phyloP scores from a whole-genome alignment of 2,329 filamentous ascomycete genomes.

The Aspergillus melleus region DNA sequence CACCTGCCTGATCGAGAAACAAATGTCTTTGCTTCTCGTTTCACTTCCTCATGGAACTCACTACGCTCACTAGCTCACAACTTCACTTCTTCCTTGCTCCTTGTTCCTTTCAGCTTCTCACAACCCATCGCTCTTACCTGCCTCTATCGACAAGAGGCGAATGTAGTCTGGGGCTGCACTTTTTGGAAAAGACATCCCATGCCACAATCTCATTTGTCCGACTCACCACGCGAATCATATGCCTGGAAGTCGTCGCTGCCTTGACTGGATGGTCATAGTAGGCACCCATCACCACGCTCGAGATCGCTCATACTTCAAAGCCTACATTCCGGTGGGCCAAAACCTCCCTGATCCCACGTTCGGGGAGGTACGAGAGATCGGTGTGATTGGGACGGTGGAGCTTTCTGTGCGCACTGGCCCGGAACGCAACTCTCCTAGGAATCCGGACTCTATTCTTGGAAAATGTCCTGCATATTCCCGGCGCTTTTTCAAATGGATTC shows the following conservation, averaged over 20 bases:
- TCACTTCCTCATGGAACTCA: too few species aligned
- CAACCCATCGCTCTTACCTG: too few species aligned
- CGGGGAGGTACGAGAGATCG: neutral
- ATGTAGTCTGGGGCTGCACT: too few species aligned
- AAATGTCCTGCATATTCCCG: constrained; percentile 8
- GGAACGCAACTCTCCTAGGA: neutral
- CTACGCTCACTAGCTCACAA: too few species aligned
- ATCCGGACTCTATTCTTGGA: constrained; percentile 3
- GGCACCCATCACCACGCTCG: constrained; percentile 7
- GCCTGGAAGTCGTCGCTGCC: neutral
- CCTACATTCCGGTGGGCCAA: constrained; percentile 1
- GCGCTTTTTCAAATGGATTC: constrained; percentile 6
- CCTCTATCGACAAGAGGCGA: too few species aligned
- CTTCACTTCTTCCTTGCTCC: too few species aligned
- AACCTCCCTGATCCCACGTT: neutral
- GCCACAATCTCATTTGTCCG: too few species aligned
- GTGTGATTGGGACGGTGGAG: constrained; percentile 6
- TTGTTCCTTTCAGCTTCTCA: too few species aligned
- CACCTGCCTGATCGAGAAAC: too few species aligned
- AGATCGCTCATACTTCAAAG: constrained; percentile 2
- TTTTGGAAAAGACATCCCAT: too few species aligned
- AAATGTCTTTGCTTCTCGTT: too few species aligned
- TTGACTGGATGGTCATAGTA: constrained; percentile 6
- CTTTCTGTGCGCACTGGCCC: neutral
- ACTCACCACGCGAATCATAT: too few species aligned